phyloP scores from a whole-genome alignment of 495 filamentous ascomycete species.

The Geopyxis carbonaria region DNA sequence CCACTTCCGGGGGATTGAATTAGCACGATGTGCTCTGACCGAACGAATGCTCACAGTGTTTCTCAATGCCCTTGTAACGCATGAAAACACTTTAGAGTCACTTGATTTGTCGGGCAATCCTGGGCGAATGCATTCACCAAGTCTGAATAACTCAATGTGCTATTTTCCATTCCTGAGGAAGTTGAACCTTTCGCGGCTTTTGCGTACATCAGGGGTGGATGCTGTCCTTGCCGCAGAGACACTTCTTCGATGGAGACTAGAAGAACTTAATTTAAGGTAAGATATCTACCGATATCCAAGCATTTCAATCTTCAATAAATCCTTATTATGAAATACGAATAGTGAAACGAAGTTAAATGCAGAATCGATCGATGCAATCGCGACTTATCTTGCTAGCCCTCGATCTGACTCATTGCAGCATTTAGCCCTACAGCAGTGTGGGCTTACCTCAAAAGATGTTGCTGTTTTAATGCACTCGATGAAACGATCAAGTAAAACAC shows the following conservation, averaged over 20 bases:
- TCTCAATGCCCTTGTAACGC: conserved; percentile 41
- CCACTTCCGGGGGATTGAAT: conserved; percentile 62
- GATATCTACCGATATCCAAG: neutral
- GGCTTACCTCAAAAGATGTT: conserved; percentile 58
- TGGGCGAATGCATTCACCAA: conserved; percentile 41
- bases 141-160: conserved; percentile 37
- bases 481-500: conserved; percentile 31
- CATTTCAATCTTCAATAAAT: neutral
- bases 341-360: conserved; percentile 34
- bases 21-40: conserved; percentile 59
- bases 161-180: conserved; percentile 53
- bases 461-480: conserved; percentile 66
- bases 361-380: conserved; percentile 41
- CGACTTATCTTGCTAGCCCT: conserved; percentile 43
- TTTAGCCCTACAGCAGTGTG: conserved; percentile 61
- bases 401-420: conserved; percentile 48
- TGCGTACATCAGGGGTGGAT: conserved; percentile 42
- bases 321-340: conserved; percentile 5
- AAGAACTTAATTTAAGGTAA: conserved; percentile 39
- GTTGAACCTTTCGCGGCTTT: conserved; percentile 53
- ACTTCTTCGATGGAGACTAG: conserved; percentile 54
- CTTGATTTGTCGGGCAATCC: conserved; percentile 64
- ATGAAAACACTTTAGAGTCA: conserved; percentile 56
- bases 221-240: conserved; percentile 50
- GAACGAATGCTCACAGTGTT: conserved; percentile 40